Evolutionary conservation across 768 basidiomycete species (phyloP).

Genomic region (Boletus rex-veris): DNA sequence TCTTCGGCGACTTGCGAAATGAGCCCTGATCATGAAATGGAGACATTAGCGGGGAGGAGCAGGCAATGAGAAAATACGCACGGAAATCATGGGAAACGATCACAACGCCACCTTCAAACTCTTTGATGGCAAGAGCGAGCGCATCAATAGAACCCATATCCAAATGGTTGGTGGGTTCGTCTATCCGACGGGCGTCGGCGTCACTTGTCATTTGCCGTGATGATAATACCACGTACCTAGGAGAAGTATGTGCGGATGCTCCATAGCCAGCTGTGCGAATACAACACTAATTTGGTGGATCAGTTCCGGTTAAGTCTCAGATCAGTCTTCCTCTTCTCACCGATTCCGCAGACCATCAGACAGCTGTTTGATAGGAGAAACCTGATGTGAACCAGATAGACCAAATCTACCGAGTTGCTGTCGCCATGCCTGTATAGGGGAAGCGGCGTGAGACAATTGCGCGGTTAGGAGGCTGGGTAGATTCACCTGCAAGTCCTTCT

Average conservation of each 20-base stretch:
- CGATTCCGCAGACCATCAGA: constrained; percentile 97
- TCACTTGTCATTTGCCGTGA: constrained; percentile 7
- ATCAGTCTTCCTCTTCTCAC: constrained; percentile 40
- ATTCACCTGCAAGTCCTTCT: constrained; percentile 76
- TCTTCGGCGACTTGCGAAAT: constrained; percentile 98
- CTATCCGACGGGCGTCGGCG: constrained; percentile 34
- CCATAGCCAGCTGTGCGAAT: constrained; percentile 95
- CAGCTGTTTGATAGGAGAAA: constrained; percentile 87
- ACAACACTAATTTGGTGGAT: constrained; percentile 62
- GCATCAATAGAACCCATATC: constrained; percentile 99
- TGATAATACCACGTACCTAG: constrained; percentile 49
- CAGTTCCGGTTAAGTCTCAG: constrained; percentile 8
- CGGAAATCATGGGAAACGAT: constrained; percentile 99
- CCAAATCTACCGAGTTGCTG: constrained; percentile 95
- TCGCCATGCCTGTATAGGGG: constrained; percentile 72
- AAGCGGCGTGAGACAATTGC: constrained; percentile 9
- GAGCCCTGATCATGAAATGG: constrained; percentile 51
- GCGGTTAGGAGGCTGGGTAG: constrained; percentile 3
- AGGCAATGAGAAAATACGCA: constrained; percentile 37
- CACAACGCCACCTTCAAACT: constrained; percentile 96
- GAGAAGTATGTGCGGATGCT: constrained; percentile 92
- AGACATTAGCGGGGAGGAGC: constrained; percentile 11
- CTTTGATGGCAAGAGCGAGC: constrained; percentile 91
- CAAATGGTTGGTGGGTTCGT: constrained; percentile 96
- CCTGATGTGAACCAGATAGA: constrained; percentile 91